Evolutionary conservation across 257 asterid species (phyloP).

Genomic region (Paulownia fortunei): DNA sequence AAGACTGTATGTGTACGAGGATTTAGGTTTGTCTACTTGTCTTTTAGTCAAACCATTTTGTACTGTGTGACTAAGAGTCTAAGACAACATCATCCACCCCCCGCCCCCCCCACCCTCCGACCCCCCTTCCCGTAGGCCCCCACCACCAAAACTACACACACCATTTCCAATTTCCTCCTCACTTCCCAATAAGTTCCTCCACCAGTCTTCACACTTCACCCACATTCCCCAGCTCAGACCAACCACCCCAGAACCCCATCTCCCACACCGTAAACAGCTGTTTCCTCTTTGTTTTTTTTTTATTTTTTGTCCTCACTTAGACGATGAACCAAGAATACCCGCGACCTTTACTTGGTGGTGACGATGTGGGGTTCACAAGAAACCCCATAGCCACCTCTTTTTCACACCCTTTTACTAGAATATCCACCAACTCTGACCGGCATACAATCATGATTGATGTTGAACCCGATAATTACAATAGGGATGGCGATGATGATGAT

Average conservation of each 20-base stretch:
- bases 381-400: slow-evolving; percentile 42
- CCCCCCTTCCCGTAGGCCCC: slow-evolving; percentile 18
- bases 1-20: slow-evolving; percentile 35
- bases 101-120: slow-evolving; percentile 23
- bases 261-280: neutral
- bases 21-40: slow-evolving; percentile 39
- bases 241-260: neutral
- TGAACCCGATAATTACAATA: slow-evolving; percentile 28
- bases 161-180: slow-evolving; percentile 35
- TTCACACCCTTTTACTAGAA: slow-evolving; percentile 40
- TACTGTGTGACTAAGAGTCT: slow-evolving; percentile 28
- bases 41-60: slow-evolving; percentile 43
- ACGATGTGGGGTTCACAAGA: slow-evolving; percentile 32
- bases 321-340: slow-evolving; percentile 43
- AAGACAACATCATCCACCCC: slow-evolving; percentile 20
- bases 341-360: slow-evolving; percentile 21
- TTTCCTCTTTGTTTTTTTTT: neutral
- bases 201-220: slow-evolving; percentile 25
- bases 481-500: slow-evolving; percentile 19
- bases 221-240: slow-evolving; percentile 15
- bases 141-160: slow-evolving; percentile 27
- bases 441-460: slow-evolving; percentile 40
- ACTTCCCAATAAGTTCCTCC: slow-evolving; percentile 36
- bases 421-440: slow-evolving; percentile 35
- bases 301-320: neutral